Evolutionary conservation across 805 yeast genomes (phyloP), one percentile per base, ranked within the genome.

Genomic region (Metschnikowia shivogae): DNA sequence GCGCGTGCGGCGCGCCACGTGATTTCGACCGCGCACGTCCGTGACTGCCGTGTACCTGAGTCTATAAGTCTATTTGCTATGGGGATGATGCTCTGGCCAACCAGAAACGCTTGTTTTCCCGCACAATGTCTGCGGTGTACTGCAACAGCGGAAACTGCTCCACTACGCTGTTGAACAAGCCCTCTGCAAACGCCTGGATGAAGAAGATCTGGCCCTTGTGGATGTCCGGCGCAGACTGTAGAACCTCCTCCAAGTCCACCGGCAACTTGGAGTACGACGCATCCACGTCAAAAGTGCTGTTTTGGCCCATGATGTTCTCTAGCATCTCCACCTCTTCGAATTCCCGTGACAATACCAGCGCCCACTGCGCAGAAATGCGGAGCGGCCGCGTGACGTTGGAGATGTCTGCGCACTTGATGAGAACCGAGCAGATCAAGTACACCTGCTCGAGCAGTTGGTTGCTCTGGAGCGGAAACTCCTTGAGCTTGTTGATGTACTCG

Each of bases 381-480:
- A 87, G 68, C 4, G 90, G 89, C 48, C 98, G 72, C 8, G 96
- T 81, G 19, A 90, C 97, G 62, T 93, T 93, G 24, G 96, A 87
- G 37, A 93, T 89, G 67, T 93, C 99, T 3, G 98, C 97, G 64
- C 96, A 89, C 68, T 93, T 93, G 49, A 93, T 80, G 48, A 92
- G 73, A 48, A 89, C 67, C 22, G 87, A 77, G 36, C 84, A 72
- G 32, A 89, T 65, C 52, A 86, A 72, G 46, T 51, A 69, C 48
- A 56, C 62, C 43, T 48, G 59, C 45, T 52, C 64, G 52, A 36
- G 52, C 45, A 39, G 29, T 28, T 57, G 57, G 17, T 56, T 39
- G 26, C 56, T 53, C 31, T 52, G 42, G 24, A 55, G 52, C 30
- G 60, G 60, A 46, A 59, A 54, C 17, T 45, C 48, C 26, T 68